Base-by-base conservation (phyloP, 177 flowering plant genomes). In the Vitis hybrid region DNA sequence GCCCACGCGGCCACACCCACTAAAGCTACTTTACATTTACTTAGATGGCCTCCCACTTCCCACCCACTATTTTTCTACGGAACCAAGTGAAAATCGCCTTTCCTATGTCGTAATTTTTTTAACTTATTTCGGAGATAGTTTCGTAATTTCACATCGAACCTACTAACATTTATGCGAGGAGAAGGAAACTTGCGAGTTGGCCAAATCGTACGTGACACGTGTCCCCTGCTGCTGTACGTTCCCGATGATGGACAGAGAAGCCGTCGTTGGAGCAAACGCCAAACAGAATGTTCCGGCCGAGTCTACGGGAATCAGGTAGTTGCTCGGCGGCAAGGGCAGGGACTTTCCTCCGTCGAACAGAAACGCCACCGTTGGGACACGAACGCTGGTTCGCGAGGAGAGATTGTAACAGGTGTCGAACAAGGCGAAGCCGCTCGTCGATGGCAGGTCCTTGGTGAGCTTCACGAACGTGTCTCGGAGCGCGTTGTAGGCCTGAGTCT, bases 211-310 rank as follows among this genome's bases (percentile, higher is more conserved):
- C 63, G 76, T 85, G 69, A 94, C 91, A 59, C 98, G 90, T 71
- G 82, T 86, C 71, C 97, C 97, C 68, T 92, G 98, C 82, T 90
- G 97, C 85, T 94, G 98, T 49, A 94, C 85, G 48, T 94, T 90
- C 10, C 98, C 98, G 20, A 94, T 85, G 50, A 94, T 94, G 1
- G 98, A 87, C 74, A 89, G 49, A 10, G 89, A 74, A 61, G 87
- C 77, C 50, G 74, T 9, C 74, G 97, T 90, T 5, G 91, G 90
- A 1, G 98, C 98, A 61, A 92, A 94, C 1, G 98, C 98, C 66
- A 94, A 84, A 77, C 98, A 94, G 75, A 82, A 89, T 5, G 83
- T 80, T 9, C 97, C 97, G 4, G 65, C 19, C 0, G 73, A 68
- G 66, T 89, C 90, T 14, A 94, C 92, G 65, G 97, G 98, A 1